phyloP scores from a whole-genome alignment of 148 eudicot species.

The Chenopodium quinoa region DNA sequence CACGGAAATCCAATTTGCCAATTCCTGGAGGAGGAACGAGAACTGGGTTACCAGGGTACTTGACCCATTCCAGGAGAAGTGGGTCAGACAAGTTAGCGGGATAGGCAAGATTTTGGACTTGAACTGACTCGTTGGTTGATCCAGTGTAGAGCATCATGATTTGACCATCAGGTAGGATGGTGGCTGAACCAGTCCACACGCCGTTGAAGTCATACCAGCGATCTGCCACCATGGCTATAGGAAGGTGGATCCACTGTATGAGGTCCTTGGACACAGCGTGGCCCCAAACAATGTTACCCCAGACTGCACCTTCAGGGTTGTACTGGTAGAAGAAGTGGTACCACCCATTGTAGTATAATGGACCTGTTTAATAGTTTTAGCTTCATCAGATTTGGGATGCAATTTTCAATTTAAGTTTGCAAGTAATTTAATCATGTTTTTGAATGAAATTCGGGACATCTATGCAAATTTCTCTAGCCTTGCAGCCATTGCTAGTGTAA shows the following conservation, averaged over 20 bases:
- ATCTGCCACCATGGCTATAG: conserved; percentile 62
- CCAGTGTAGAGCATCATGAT: conserved; percentile 79
- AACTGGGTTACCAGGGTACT: conserved; percentile 67
- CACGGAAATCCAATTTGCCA: conserved; percentile 52
- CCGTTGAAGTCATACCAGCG: conserved; percentile 64
- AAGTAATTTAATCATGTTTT: background rate
- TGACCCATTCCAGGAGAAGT: conserved; percentile 66
- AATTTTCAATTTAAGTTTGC: background rate
- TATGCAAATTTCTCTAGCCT: background rate
- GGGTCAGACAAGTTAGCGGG: conserved; percentile 79
- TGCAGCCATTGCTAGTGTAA: background rate
- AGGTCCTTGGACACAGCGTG: conserved; percentile 75
- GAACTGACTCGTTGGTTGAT: conserved; percentile 50
- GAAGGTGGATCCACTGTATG: conserved; percentile 66
- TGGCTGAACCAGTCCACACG: conserved; percentile 91
- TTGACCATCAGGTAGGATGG: conserved; percentile 61
- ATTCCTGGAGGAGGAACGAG: conserved; percentile 72
- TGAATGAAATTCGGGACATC: background rate
- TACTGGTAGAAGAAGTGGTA: conserved; percentile 92
- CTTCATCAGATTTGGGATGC: background rate
- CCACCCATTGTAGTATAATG: conserved; percentile 72
- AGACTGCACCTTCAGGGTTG: conserved; percentile 67
- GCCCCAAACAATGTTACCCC: conserved; percentile 91
- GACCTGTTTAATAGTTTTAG: conserved; percentile 39
- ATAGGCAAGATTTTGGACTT: conserved; percentile 81